A percentile compares a stretch with the other conserved stretches of the same genome.
phyloP scores from a whole-genome alignment of 305 asterid genomes.

The Ajuga reptans region DNA sequence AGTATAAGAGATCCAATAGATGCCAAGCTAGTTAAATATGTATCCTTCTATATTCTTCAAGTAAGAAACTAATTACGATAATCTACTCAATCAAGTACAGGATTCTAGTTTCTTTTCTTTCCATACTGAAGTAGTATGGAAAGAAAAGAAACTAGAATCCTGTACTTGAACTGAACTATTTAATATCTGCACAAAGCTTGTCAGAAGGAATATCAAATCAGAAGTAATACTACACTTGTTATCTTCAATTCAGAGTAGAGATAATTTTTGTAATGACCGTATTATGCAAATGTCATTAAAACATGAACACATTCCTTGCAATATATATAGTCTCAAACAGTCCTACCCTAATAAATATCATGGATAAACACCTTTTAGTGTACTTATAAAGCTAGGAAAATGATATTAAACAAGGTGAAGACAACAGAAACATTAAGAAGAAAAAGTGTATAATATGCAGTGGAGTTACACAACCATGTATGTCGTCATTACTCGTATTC shows the following conservation, averaged over 20 bases:
- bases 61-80: background rate
- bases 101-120: background rate
- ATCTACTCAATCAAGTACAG: background rate
- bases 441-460: background rate
- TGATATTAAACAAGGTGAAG: background rate
- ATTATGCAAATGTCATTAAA: background rate
- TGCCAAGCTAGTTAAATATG: background rate
- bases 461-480: background rate
- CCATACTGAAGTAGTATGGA: too few species aligned
- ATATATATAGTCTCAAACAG: background rate
- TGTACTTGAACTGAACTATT: too few species aligned
- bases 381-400: background rate
- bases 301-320: background rate
- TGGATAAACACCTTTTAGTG: background rate
- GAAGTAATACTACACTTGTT: background rate
- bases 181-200: background rate
- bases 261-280: background rate
- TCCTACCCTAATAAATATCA: background rate
- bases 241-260: background rate
- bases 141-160: too few species aligned
- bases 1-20: background rate
- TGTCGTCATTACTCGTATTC: background rate
- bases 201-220: background rate
- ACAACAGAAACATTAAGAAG: background rate
- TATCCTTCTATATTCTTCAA: background rate